These are phyloP conservation scores for Tarenaya hassleriana DNA, from an alignment of 345 rosid genomes.

Conservation along the genomic window DNA sequence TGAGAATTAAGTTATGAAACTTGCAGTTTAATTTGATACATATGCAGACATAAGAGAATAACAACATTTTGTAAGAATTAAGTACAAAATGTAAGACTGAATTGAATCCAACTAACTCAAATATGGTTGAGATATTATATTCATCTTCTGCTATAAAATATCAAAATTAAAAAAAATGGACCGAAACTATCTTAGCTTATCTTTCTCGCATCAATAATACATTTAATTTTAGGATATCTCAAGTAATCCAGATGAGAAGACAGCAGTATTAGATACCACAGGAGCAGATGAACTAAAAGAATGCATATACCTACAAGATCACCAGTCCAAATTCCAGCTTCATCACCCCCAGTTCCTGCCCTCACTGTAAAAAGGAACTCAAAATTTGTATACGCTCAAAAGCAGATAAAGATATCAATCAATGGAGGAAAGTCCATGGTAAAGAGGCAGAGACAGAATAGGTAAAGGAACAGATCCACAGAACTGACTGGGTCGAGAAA, in stretches of 20 bases:
- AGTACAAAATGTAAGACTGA: no score
- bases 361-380: conserved; percentile 54
- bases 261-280: conserved; percentile 14
- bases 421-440: conserved; percentile 5
- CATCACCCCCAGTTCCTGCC: conserved; percentile 99
- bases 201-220: neutral
- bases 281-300: conserved; percentile 34
- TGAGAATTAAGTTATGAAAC: conserved; percentile 10
- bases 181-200: no score
- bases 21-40: neutral
- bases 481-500: neutral
- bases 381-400: conserved; percentile 2
- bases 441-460: no score
- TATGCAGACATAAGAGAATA: conserved; percentile 12
- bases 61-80: no score
- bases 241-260: conserved; percentile 10
- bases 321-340: conserved; percentile 99
- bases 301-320: conserved; percentile 99
- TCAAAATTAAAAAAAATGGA: no score
- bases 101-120: no score
- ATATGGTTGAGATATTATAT: no score
- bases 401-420: conserved; percentile 2
- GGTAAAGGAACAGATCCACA: neutral
- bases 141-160: no score
- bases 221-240: neutral